Base-by-base conservation (phyloP, 1,139 yeast genomes). In the Hemisphaericaspora subhashii region DNA sequence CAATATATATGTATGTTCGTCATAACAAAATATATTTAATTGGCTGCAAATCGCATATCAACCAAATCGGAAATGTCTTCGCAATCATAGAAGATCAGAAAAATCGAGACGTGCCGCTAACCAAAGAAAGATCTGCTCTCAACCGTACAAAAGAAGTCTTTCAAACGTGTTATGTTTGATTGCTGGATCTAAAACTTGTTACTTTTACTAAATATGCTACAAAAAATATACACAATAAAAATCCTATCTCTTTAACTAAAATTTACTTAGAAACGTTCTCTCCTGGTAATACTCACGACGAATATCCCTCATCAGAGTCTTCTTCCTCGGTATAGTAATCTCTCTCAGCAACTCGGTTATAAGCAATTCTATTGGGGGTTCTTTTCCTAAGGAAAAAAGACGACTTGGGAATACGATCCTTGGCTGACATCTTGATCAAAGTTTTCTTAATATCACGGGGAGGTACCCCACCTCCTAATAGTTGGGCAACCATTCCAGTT, bases 401-500 rank as follows among this genome's bases (percentile, higher is more conserved):
- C 0, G 54, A 46, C 29, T 61, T 48, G 2, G 73, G 62, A n/a
- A 77, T 72, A 18, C 54, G 59, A 7, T 62, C 64, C 25, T 55
- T 54, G 7, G 66, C 52, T 2, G 76, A 62, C 42, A 60, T 41
- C 0, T 64, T 64, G 12, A 74, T 62, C 31, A 82, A 54, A 30
- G 50, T 62, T 11, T 52, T 50, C 46, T 66, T 69, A 3, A 81
- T 65, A 17, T 70, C 68, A 0, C 46, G 47, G 0, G 74, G 64
- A 0, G 64, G 52, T 4, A 79, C 64, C 0, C 95, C 95, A 47
- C 69, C 64, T 33, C 86, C 81, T 46, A 88, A 60, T 35, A 62
- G 34, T 53, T 79, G 74, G 0, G 90, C 92, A 2, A 74, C 79
- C 29, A 86, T 53, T 0, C 96, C 97, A 0, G 92, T 72, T 5